phyloP scores from a whole-genome alignment of 176 grass and related monocot species.

The Avena eriantha region DNA sequence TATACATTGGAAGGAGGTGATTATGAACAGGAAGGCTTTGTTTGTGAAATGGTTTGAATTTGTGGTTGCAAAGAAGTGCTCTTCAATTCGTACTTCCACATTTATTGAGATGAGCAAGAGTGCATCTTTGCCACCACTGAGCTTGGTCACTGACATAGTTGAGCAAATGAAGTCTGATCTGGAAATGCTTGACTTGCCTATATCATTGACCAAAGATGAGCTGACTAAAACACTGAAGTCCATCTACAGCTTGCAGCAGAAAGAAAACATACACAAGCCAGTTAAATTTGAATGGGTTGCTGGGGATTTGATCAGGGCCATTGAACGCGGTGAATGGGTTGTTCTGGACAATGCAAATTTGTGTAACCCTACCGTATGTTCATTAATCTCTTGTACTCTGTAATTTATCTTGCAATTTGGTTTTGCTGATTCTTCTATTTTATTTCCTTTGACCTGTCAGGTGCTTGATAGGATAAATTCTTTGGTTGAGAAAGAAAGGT shows the following conservation, averaged over 20 bases:
- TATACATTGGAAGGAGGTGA: constrained; percentile 53
- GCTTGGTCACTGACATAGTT: constrained; percentile 69
- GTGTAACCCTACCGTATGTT: constrained; percentile 88
- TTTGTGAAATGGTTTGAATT: constrained; percentile 90
- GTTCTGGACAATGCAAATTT: constrained; percentile 97
- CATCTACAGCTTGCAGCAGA: constrained; percentile 60
- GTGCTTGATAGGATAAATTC: constrained; percentile 98
- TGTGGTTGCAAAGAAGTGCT: constrained; percentile 60
- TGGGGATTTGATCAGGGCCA: constrained; percentile 81
- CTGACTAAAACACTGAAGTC: constrained; percentile 62
- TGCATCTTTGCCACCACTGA: constrained; percentile 53
- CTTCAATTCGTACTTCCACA: constrained; percentile 41
- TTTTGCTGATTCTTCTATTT: constrained; percentile 43
- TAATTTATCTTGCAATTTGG: constrained; percentile 21
- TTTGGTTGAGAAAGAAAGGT: constrained; percentile 88
- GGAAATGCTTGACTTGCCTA: constrained; percentile 59
- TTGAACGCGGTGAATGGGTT: constrained; percentile 88
- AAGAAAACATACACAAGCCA: constrained; percentile 56
- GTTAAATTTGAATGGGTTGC: constrained; percentile 91
- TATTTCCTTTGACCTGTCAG: constrained; percentile 48
- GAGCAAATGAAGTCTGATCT: constrained; percentile 70
- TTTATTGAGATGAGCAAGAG: constrained; percentile 51
- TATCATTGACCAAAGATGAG: constrained; percentile 63
- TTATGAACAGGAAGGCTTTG: constrained; percentile 67
- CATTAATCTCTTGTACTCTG: constrained; percentile 27